Base-by-base conservation (phyloP, 2,329 filamentous ascomycete species). In the Xylariaceae sp. region DNA sequence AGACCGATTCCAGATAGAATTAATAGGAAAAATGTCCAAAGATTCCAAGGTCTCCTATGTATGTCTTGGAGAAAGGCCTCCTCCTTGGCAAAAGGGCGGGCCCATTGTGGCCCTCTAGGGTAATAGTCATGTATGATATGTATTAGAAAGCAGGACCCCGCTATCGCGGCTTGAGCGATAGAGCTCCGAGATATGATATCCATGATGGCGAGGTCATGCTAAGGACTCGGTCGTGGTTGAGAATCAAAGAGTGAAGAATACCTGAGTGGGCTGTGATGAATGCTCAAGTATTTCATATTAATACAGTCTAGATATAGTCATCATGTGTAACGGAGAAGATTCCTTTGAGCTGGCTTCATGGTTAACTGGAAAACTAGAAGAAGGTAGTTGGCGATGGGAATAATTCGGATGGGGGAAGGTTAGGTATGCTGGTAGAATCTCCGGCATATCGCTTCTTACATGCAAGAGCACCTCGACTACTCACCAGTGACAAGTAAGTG, bases 31-130 rank as follows among this genome's bases (percentile, higher is more conserved):
- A 73, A 51, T 1, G 75, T 76, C 74, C 75, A 79, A 41, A 70
- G 59, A 0, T 70, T 75, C 77, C 75, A 79, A 10, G 59, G 50
- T 43, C 61, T 73, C 20, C 65, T 57, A 20, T 42, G 64, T 9
- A 41, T 21, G 26, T 32, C 21, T 29, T 49, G 57, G 20, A 48
- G 12, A 14, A 52, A 59, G 16, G 37, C 61, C 19, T 73, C 58
- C 60, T 81, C 78, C 7, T 70, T 66, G 2, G 79, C 78, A 56
- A 81, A 81, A 1, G 74, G 73, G 9, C 69, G 71, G 14, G 73
- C 65, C 76, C 77, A 81, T 43, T 65, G 68, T 0, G 79, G 77
- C 1, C 74, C 66, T 2, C 60, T 57, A 2, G 68, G 67, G 2
- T 65, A 57, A 5, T 75, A 52, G 2, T 60, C 65, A 3, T 61